A percentile compares a stretch with the other conserved stretches of the same genome.
These are phyloP conservation scores for Apiospora saccharicola DNA, from an alignment of 2,329 filamentous ascomycete species.

Conservation along the genomic window DNA sequence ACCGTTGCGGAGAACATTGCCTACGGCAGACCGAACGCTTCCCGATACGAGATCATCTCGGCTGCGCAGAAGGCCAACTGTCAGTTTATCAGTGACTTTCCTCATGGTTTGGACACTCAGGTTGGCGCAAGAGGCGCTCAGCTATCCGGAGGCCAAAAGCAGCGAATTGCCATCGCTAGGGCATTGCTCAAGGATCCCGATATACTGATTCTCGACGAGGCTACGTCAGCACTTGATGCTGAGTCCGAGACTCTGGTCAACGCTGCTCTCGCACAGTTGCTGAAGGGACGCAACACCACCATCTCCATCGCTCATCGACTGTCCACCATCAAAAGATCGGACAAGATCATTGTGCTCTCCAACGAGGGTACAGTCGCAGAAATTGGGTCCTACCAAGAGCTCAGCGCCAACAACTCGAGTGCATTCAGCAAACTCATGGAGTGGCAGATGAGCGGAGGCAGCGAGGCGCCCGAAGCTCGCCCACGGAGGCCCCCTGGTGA, in stretches of 20 bases:
- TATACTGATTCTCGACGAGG: slow-evolving; percentile 95
- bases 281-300: slow-evolving; percentile 90
- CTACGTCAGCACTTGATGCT: slow-evolving; percentile 93
- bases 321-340: slow-evolving; percentile 94
- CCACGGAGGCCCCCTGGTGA: slow-evolving; percentile 44
- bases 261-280: slow-evolving; percentile 80
- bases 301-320: slow-evolving; percentile 97
- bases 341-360: slow-evolving; percentile 91
- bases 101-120: slow-evolving; percentile 91
- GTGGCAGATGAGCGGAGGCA: slow-evolving; percentile 95
- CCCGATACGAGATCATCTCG: slow-evolving; percentile 79
- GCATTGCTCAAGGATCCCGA: slow-evolving; percentile 95
- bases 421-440: slow-evolving; percentile 98
- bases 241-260: slow-evolving; percentile 98
- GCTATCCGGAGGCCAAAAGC: slow-evolving; percentile 95
- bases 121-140: slow-evolving; percentile 93
- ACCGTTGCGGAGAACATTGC: slow-evolving; percentile 89
- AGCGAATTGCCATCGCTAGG: slow-evolving; percentile 95
- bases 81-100: slow-evolving; percentile 95
- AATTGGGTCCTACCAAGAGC: slow-evolving; percentile 81
- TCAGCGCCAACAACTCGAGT: slow-evolving; percentile 76
- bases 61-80: slow-evolving; percentile 95
- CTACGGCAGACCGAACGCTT: slow-evolving; percentile 84
- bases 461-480: slow-evolving; percentile 62
- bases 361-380: slow-evolving; percentile 90